Evolutionary conservation across 2,329 filamentous ascomycete genomes (phyloP).

Genomic region (Trichophyton rubrum): DNA sequence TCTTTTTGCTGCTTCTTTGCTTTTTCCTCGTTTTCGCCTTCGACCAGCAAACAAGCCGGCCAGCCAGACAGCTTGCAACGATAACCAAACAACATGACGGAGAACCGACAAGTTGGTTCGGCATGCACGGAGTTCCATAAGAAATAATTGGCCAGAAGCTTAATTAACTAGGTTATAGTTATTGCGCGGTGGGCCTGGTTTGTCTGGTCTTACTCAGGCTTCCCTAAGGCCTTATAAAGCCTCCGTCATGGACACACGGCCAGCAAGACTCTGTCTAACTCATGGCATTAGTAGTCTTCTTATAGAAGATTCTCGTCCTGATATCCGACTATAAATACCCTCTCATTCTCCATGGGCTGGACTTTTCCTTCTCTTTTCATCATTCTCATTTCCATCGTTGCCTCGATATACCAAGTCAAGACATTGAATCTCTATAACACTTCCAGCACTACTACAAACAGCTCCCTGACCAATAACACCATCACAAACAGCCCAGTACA

Average conservation of each 20-base stretch:
- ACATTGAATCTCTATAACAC: neutral
- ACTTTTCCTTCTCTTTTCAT: neutral
- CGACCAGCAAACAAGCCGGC: neutral
- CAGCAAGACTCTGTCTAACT: neutral
- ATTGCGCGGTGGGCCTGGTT: neutral
- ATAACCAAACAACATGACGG: neutral
- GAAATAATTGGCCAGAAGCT: neutral
- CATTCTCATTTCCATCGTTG: neutral
- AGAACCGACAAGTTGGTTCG: neutral
- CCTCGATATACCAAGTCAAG: neutral
- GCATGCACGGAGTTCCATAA: neutral
- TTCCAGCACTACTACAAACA: neutral
- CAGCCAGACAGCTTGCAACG: no score
- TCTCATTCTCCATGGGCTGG: neutral
- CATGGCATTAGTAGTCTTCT: neutral
- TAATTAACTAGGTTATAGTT: neutral
- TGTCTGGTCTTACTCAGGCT: neutral
- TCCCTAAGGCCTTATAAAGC: neutral
- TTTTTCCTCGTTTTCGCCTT: neutral
- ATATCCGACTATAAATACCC: neutral
- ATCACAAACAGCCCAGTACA: slow-evolving; percentile 8
- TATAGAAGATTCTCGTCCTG: neutral
- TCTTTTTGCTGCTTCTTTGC: neutral
- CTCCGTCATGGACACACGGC: no score
- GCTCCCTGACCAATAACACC: no score